phyloP scores from a whole-genome alignment of 2,329 filamentous ascomycete genomes.

The Rhinocladiella similis region DNA sequence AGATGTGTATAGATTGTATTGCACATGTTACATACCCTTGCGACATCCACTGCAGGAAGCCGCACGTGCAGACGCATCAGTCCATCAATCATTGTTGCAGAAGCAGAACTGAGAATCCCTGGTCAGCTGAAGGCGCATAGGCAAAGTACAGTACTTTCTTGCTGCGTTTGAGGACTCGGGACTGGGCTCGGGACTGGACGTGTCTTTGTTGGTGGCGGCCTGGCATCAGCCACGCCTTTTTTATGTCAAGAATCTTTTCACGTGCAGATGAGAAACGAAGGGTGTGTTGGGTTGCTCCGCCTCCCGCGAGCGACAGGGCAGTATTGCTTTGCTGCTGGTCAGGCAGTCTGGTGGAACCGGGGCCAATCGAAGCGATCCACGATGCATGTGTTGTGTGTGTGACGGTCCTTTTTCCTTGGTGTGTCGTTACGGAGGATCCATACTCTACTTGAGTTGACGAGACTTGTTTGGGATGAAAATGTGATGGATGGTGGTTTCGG shows the following conservation, averaged over 20 bases:
- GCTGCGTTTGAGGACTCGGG: too few relatives aligned
- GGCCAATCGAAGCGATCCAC: conserved; percentile 15
- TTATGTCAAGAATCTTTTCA: not conserved
- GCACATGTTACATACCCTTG: conserved; percentile 2
- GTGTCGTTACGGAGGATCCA: not conserved
- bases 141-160: not conserved
- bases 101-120: not conserved
- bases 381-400: not conserved
- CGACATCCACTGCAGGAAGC: conserved; percentile 7
- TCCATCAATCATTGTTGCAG: too few relatives aligned
- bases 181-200: too few relatives aligned
- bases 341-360: conserved; percentile 12
- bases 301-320: not conserved
- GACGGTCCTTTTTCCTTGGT: too few relatives aligned
- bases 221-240: too few relatives aligned
- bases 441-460: too few relatives aligned
- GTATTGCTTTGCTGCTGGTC: conserved; percentile 10
- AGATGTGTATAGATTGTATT: not conserved
- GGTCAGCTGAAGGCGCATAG: conserved; percentile 11
- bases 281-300: too few relatives aligned
- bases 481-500: too few relatives aligned
- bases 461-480: too few relatives aligned
- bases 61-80: conserved; percentile 16
- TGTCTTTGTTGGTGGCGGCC: too few relatives aligned
- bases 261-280: not conserved